These are phyloP conservation scores for Candida endomychidarum DNA, from an alignment of 805 yeast genomes.

Conservation along the genomic window DNA sequence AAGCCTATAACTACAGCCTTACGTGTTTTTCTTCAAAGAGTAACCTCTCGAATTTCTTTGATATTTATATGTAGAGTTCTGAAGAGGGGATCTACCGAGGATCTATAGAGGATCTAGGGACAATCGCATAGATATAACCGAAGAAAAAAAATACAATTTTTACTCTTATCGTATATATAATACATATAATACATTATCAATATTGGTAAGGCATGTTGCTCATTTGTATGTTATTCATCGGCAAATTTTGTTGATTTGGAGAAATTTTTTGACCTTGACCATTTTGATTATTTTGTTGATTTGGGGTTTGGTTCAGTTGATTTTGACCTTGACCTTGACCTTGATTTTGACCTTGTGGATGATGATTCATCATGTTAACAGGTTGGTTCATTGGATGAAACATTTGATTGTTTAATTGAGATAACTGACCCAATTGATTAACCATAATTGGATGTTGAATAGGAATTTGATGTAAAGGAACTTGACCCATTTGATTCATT, in stretches of 20 bases:
- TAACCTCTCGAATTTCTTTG: no score
- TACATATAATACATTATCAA: slow-evolving; percentile 4
- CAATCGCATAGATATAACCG: no score
- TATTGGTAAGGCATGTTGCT: slow-evolving; percentile 6
- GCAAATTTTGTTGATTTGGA: slow-evolving; percentile 8
- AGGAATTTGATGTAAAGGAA: slow-evolving; percentile 12
- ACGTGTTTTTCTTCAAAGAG: no score
- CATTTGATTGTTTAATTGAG: slow-evolving; percentile 10
- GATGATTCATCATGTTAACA: slow-evolving; percentile 6
- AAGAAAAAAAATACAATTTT: no score
- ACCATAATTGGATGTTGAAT: slow-evolving; percentile 11
- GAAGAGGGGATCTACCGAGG: no score
- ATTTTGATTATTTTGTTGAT: slow-evolving; percentile 4
- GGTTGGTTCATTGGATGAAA: slow-evolving; percentile 10
- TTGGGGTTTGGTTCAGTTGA: not conserved
- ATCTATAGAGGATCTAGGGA: not conserved
- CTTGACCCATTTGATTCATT: slow-evolving; percentile 5
- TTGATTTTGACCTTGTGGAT: not conserved
- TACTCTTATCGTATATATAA: slow-evolving; percentile 1
- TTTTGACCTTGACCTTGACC: slow-evolving; percentile 7
- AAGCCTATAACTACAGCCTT: no score
- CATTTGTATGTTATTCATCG: slow-evolving; percentile 9
- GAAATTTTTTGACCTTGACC: slow-evolving; percentile 4
- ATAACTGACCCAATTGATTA: slow-evolving; percentile 9
- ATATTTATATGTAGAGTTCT: no score